These are phyloP conservation scores for Saccharomyces pastorianus DNA, from an alignment of 1,139 yeast species.

Conservation along the genomic window DNA sequence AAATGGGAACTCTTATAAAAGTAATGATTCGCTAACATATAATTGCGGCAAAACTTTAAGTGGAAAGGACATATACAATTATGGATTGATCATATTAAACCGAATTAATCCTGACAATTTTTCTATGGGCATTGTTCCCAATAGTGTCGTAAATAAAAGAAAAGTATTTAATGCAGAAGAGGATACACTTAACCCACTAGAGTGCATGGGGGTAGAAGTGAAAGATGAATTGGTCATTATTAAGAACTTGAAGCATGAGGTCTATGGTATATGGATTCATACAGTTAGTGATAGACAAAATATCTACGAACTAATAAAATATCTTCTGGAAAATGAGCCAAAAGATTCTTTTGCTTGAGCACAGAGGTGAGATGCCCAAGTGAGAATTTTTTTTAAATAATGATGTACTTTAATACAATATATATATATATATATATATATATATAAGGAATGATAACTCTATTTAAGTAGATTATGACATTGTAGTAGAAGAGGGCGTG, in stretches of 20 bases:
- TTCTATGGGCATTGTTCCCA: slow-evolving; percentile 67
- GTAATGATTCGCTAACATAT: slow-evolving; percentile 17
- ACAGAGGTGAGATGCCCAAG: not conserved
- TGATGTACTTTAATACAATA: not conserved
- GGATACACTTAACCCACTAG: slow-evolving; percentile 35
- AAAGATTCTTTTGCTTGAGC: slow-evolving; percentile 28
- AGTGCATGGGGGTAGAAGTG: slow-evolving; percentile 65
- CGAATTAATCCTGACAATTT: slow-evolving; percentile 71
- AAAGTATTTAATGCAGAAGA: slow-evolving; percentile 37
- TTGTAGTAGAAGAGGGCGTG: slow-evolving; percentile 13
- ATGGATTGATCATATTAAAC: slow-evolving; percentile 72
- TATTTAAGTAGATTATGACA: not conserved
- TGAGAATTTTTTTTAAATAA: not conserved
- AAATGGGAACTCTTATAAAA: slow-evolving; percentile 14
- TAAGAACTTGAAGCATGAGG: slow-evolving; percentile 65
- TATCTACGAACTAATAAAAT: slow-evolving; percentile 49
- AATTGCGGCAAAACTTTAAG: slow-evolving; percentile 15
- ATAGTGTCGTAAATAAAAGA: slow-evolving; percentile 38
- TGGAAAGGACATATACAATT: slow-evolving; percentile 49
- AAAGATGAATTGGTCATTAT: slow-evolving; percentile 76
- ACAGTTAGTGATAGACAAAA: slow-evolving; percentile 65
- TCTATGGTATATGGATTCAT: slow-evolving; percentile 86
- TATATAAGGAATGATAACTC: slow-evolving; percentile 1
- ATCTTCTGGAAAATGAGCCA: slow-evolving; percentile 29
- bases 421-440: slow-evolving; percentile 1